Base-by-base conservation (phyloP, 768 basidiomycete species). In the Podaxis sp. region DNA sequence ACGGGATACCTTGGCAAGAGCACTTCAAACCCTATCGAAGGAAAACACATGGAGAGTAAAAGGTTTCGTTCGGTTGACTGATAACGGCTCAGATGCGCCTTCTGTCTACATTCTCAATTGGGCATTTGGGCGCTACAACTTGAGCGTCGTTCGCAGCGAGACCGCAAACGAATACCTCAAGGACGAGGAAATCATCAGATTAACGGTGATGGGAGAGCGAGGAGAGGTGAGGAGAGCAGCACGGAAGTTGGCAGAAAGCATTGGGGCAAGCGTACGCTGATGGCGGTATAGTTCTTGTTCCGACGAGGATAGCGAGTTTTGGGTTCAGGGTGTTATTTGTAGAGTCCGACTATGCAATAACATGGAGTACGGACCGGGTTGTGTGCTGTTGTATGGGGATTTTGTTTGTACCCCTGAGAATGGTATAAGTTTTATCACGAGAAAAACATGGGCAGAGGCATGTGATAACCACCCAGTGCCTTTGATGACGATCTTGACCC, bases 161-260 rank as follows among this genome's bases (percentile, higher is more conserved):
- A 38, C 25, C 4, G 41, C 53, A 43, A 52, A 11, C 50, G 72
- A 72, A 0, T 73, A 74, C n/a, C 67, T 68, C 38, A 55, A 71
- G n/a, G 67, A 66, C 22, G 70, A 68, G 79, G 76, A 79, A 29
- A 66, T 67, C 4, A 69, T 94, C 24, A 78, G 81, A 59, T 66
- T 96, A 71, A 96, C 94, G n/a, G 82, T 91, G 29, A 98, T 98
- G 96, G 95, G 95, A 8, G 90, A 91, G 71, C 79, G 88, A 49
- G 94, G 93, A 12, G 92, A 94, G 72, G 86, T 93, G 54, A 81
- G 77, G 66, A 73, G 83, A 63, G 77, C 84, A 36, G 82, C 86
- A 43, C 74, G 75, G 61, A 80, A 72, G 67, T 80, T 97, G 38
- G 82, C 87, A 55, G 73, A 68, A 52, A 69, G 66, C 24, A 67